These are phyloP conservation scores for Cotoneaster glaucophyllus DNA, from an alignment of 306 rosid species.

Conservation along the genomic window DNA sequence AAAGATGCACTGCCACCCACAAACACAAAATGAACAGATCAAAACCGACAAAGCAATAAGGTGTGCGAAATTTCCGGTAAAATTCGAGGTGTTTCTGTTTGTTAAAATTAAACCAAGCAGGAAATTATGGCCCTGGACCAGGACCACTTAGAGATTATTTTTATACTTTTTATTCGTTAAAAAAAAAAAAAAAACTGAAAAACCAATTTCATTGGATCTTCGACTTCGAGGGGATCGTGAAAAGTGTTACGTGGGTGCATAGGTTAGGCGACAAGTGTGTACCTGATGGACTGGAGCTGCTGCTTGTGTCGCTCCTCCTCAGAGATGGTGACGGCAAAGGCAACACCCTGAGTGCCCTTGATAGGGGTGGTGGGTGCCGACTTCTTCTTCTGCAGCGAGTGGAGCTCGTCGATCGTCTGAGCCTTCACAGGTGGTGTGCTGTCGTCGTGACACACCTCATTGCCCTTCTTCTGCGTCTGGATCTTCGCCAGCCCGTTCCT, in stretches of 20 bases:
- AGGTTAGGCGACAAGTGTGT: not conserved
- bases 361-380: conserved; percentile 70
- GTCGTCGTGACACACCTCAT: conserved; percentile 62
- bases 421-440: conserved; percentile 67
- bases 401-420: conserved; percentile 84
- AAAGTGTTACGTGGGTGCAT: not conserved
- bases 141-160: not conserved
- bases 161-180: no score
- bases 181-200: not conserved
- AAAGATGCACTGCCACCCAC: conserved; percentile 51
- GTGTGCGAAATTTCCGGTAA: not conserved
- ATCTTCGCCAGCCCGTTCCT: conserved; percentile 45
- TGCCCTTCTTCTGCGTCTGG: conserved; percentile 31
- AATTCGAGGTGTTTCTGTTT: not conserved
- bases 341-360: conserved; percentile 18
- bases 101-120: not conserved
- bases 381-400: conserved; percentile 64
- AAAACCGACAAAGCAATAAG: not conserved
- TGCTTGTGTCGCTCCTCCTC: conserved; percentile 64
- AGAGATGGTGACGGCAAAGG: conserved; percentile 24
- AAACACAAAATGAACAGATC: not conserved
- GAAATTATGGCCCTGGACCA: not conserved
- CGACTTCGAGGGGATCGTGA: no score
- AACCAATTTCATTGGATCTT: not conserved
- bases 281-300: conserved; percentile 88